Conservation (phyloP, 371 early-diverging fungal genomes). For the Mucor sp. region DNA sequence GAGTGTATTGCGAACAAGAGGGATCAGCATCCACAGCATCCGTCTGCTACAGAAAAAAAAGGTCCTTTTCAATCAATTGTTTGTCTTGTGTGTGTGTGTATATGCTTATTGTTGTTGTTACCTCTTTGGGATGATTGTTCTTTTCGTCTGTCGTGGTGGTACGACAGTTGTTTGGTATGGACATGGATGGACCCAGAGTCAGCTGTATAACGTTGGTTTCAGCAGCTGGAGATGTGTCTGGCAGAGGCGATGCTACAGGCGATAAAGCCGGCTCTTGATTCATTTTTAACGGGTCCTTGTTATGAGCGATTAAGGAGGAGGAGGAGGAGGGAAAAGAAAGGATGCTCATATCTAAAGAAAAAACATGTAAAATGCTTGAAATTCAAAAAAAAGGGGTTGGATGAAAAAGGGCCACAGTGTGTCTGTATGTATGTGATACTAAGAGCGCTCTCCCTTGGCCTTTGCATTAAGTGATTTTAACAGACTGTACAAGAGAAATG, state of each 20-base stretch:
- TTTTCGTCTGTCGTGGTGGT: neutral
- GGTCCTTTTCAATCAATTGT: too few species aligned
- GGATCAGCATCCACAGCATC: neutral
- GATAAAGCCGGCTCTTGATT: neutral
- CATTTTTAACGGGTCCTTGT: neutral
- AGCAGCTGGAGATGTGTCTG: neutral
- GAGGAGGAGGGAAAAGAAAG: neutral
- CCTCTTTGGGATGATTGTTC: neutral
- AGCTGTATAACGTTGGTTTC: constrained; percentile 8
- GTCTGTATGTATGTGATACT: neutral
- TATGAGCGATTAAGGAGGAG: neutral
- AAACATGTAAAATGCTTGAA: neutral
- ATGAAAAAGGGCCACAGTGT: neutral
- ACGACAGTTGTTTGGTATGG: neutral
- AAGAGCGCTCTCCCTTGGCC: neutral
- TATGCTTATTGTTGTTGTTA: neutral
- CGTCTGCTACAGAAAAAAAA: neutral
- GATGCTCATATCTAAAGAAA: neutral
- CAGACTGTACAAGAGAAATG: neutral
- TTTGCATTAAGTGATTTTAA: neutral
- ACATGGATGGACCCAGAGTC: constrained; percentile 3
- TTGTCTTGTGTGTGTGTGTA: neutral
- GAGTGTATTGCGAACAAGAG: neutral
- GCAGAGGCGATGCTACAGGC: constrained; percentile 9
- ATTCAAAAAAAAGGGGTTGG: neutral